Percentiles rank a stretch among this genome's conserved stretches.
Evolutionary conservation across 169 alveolate genomes (phyloP).

Genomic region (Condylostoma magnum): DNA sequence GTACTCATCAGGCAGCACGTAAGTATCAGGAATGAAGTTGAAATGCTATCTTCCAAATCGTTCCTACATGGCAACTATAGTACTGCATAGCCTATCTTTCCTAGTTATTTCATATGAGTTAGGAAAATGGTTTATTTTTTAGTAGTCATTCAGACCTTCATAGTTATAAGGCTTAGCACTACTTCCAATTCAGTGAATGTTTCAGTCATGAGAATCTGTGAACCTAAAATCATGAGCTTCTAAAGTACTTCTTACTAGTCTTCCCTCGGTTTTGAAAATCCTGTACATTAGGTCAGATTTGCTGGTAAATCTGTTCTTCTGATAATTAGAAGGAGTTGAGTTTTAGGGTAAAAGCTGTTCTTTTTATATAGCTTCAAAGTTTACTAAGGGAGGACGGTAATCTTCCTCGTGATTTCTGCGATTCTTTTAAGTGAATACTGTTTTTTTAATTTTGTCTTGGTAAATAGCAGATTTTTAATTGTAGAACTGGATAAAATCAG

Average conservation of each 20-base stretch:
- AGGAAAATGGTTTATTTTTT: conserved; percentile 58
- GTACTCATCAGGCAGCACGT: conserved; percentile 66
- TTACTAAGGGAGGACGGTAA: conserved; percentile 4
- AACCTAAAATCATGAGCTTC: conserved; percentile 3
- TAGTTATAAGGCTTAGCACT: background rate
- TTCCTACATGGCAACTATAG: conserved; percentile 55
- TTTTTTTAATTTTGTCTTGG: no score
- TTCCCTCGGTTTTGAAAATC: conserved; percentile 23
- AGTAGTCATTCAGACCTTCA: conserved; percentile 26
- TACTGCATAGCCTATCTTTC: conserved; percentile 58
- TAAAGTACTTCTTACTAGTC: conserved; percentile 5
- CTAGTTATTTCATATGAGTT: conserved; percentile 53
- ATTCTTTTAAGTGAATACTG: no score
- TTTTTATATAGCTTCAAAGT: conserved; percentile 2
- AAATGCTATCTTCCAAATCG: conserved; percentile 49
- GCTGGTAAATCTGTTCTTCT: conserved; percentile 13
- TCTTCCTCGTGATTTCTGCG: no score
- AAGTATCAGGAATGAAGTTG: conserved; percentile 66
- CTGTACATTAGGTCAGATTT: conserved; percentile 1
- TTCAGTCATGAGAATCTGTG: conserved; percentile 34
- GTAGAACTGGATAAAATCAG: background rate
- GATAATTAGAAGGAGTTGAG: background rate
- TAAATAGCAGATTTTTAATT: background rate
- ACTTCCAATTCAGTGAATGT: conserved; percentile 12
- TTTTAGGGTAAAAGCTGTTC: conserved; percentile 1